Evolutionary conservation across 202 grass and related monocot genomes (phyloP).

Genomic region (Tripidium arundinaceum): DNA sequence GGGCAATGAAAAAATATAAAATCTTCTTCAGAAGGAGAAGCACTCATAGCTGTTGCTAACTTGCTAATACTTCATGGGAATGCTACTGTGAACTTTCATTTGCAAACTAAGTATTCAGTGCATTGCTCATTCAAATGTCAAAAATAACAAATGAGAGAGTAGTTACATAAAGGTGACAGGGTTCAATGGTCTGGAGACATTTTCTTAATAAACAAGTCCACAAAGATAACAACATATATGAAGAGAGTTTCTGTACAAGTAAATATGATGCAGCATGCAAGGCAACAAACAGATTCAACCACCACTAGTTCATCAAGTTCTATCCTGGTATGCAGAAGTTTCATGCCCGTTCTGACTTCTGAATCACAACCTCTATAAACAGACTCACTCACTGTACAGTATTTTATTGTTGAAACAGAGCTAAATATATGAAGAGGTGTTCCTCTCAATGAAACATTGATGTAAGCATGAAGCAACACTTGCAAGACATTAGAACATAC

Average conservation of each 20-base stretch:
- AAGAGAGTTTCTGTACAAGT: neutral
- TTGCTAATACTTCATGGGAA: constrained; percentile 4
- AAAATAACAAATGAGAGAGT: constrained; percentile 10
- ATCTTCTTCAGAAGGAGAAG: constrained; percentile 10
- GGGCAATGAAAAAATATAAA: neutral
- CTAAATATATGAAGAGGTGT: neutral
- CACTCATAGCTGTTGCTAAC: neutral
- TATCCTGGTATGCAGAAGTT: neutral
- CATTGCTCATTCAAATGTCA: constrained; percentile 17
- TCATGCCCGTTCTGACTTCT: neutral
- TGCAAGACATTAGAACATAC: constrained; percentile 18
- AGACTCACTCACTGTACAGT: neutral
- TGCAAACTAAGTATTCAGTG: constrained; percentile 7
- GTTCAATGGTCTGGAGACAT: constrained; percentile 12
- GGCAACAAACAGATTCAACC: constrained; percentile 7
- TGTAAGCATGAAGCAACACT: constrained; percentile 10
- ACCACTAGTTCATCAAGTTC: constrained; percentile 8
- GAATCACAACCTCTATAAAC: neutral
- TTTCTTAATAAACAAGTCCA: constrained; percentile 13
- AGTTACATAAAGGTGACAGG: neutral
- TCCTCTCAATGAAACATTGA: constrained; percentile 2
- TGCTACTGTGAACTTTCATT: neutral
- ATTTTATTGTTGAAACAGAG: constrained; percentile 5
- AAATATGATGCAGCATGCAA: constrained; percentile 26
- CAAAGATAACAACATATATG: neutral